Conservation (phyloP, 1,284 basidiomycete species). For the Naganishia albida region DNA sequence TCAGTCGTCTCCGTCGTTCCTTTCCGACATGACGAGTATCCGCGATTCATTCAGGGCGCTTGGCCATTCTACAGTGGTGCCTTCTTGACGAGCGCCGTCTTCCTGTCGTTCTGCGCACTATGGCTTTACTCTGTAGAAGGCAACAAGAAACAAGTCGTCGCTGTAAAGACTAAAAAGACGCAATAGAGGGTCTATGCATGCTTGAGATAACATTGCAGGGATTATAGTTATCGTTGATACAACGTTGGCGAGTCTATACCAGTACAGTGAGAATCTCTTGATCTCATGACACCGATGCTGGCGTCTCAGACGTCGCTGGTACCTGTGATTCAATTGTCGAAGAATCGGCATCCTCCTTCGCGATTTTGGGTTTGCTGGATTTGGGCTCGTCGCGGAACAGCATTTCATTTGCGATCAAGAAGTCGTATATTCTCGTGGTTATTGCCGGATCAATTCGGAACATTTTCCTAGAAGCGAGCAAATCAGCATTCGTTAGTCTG, state of each 20-base stretch:
- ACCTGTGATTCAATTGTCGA: not conserved
- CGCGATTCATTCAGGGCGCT: slow-evolving; percentile 87
- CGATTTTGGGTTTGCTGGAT: not conserved
- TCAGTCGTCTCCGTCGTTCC: slow-evolving; percentile 86
- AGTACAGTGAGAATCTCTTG: not conserved
- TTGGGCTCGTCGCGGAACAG: slow-evolving; percentile 22
- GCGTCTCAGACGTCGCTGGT: not conserved
- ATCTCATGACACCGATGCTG: not conserved
- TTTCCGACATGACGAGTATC: slow-evolving; percentile 90
- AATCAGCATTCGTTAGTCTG: not conserved
- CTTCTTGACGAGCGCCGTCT: slow-evolving; percentile 78
- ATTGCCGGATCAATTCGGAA: slow-evolving; percentile 22
- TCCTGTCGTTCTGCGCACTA: slow-evolving; percentile 76
- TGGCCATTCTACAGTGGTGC: slow-evolving; percentile 94
- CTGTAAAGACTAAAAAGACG: slow-evolving; percentile 46
- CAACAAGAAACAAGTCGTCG: slow-evolving; percentile 36
- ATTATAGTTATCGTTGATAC: slow-evolving; percentile 11
- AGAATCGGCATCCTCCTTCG: slow-evolving; percentile 1
- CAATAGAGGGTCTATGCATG: slow-evolving; percentile 2
- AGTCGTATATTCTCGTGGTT: slow-evolving; percentile 15
- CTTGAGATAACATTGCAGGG: not conserved
- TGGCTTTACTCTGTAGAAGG: slow-evolving; percentile 73
- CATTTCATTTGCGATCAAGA: not conserved
- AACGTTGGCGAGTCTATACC: not conserved
- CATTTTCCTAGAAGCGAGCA: slow-evolving; percentile 6